phyloP scores from a whole-genome alignment of 2,329 filamentous ascomycete species.

The Phialocephala sp. region DNA sequence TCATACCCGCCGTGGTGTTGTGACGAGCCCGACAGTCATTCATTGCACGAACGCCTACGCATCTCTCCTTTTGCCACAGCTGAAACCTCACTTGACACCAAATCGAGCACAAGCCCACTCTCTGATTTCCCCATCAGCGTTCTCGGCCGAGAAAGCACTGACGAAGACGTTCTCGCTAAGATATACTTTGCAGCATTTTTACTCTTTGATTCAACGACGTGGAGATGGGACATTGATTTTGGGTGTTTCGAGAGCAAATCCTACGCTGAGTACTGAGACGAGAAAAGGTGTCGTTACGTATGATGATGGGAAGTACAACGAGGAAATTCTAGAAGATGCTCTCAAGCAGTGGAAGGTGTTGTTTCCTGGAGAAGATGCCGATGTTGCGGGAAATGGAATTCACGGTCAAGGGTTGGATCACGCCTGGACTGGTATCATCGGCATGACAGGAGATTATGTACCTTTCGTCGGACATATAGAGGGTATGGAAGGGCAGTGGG shows the following conservation, averaged over 20 bases:
- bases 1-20: slow-evolving; percentile 44
- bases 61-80: slow-evolving; percentile 46
- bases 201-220: slow-evolving; percentile 53
- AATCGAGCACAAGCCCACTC: slow-evolving; percentile 53
- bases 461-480: slow-evolving; percentile 52
- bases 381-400: slow-evolving; percentile 31
- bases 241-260: slow-evolving; percentile 50
- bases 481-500: slow-evolving; percentile 50
- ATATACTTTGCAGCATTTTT: slow-evolving; percentile 54
- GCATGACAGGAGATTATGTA: slow-evolving; percentile 53
- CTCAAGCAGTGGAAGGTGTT: slow-evolving; percentile 44
- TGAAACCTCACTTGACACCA: slow-evolving; percentile 47
- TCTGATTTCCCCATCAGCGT: slow-evolving; percentile 47
- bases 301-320: slow-evolving; percentile 48
- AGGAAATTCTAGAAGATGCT: slow-evolving; percentile 49
- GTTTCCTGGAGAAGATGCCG: slow-evolving; percentile 42
- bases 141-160: slow-evolving; percentile 45
- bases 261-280: slow-evolving; percentile 44
- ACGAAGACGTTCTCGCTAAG: slow-evolving; percentile 52
- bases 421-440: slow-evolving; percentile 54
- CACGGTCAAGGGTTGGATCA: slow-evolving; percentile 51
- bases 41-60: slow-evolving; percentile 51
- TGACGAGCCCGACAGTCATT: slow-evolving; percentile 42
- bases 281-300: slow-evolving; percentile 42
- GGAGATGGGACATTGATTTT: slow-evolving; percentile 50